phyloP scores from a whole-genome alignment of 805 yeast genomes.

The Ogataea degrootiae region DNA sequence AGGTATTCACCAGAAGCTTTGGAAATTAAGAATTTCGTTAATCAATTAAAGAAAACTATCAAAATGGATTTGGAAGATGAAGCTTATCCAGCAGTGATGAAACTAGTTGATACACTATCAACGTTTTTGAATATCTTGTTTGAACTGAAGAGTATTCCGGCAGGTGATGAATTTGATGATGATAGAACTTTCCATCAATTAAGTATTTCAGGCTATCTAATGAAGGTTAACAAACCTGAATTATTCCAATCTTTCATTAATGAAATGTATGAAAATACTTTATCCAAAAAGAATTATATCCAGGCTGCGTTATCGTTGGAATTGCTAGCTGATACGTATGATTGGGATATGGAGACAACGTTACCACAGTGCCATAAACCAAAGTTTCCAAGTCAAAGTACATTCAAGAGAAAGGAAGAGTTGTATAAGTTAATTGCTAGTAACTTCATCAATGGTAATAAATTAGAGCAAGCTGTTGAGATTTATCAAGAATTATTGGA shows the following conservation, averaged over 20 bases:
- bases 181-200: conserved; percentile 79
- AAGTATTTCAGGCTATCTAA: conserved; percentile 69
- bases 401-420: conserved; percentile 76
- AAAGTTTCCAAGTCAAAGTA: conserved; percentile 70
- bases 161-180: conserved; percentile 78
- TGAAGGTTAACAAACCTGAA: conserved; percentile 76
- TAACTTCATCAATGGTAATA: conserved; percentile 64
- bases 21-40: conserved; percentile 53
- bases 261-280: conserved; percentile 63
- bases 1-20: conserved; percentile 47
- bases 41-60: conserved; percentile 43
- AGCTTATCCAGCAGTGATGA: conserved; percentile 45
- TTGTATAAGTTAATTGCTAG: conserved; percentile 65
- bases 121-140: conserved; percentile 61
- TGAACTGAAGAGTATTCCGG: conserved; percentile 70
- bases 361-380: conserved; percentile 60
- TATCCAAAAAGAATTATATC: conserved; percentile 55
- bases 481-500: conserved; percentile 71
- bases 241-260: conserved; percentile 73
- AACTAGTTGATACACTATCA: conserved; percentile 48
- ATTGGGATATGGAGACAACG: conserved; percentile 60
- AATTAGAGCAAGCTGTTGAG: conserved; percentile 75
- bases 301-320: conserved; percentile 84
- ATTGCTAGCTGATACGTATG: conserved; percentile 68
- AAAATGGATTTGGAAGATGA: conserved; percentile 61